phyloP scores from a whole-genome alignment of 2,329 filamentous ascomycete species.

The Exophiala oligosperma region DNA sequence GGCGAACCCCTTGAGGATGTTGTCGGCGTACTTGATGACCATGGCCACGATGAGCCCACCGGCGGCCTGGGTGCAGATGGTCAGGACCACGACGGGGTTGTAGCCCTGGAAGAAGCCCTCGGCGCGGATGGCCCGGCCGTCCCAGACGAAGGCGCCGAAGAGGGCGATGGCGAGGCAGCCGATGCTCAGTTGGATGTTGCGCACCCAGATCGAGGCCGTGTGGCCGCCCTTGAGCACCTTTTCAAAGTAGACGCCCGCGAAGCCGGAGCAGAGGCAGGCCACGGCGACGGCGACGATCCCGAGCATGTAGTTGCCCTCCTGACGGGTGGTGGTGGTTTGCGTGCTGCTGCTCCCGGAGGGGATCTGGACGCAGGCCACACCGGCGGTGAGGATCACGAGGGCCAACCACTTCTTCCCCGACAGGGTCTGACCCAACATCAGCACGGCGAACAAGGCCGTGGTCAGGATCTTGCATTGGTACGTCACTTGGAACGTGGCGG shows the following conservation, averaged over 20 bases:
- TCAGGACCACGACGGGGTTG: conserved; percentile 85
- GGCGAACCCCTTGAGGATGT: conserved; percentile 90
- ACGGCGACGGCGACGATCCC: conserved; percentile 67
- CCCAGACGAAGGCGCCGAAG: conserved; percentile 80
- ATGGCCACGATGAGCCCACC: conserved; percentile 83
- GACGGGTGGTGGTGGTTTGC: conserved; percentile 48
- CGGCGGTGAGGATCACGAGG: conserved; percentile 75
- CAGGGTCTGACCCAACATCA: conserved; percentile 70
- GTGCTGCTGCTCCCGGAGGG: conserved; percentile 56
- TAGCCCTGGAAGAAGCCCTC: conserved; percentile 94
- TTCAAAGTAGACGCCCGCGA: conserved; percentile 70
- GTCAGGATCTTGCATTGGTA: conserved; percentile 94
- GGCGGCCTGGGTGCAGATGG: conserved; percentile 76
- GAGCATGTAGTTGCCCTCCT: conserved; percentile 53
- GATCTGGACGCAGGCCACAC: conserved; percentile 82
- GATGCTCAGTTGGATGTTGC: conserved; percentile 90
- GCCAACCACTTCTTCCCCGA: conserved; percentile 75
- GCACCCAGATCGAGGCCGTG: conserved; percentile 81
- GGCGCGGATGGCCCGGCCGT: conserved; percentile 77
- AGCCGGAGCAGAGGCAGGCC: conserved; percentile 75
- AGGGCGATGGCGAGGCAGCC: conserved; percentile 89
- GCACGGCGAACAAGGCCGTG: conserved; percentile 82
- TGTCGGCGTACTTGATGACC: conserved; percentile 80
- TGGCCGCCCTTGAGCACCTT: conserved; percentile 85
- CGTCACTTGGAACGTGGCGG: conserved; percentile 88